These are phyloP conservation scores for Phytophthora boehmeriae DNA, from an alignment of 352 stramenopile genomes.

Conservation along the genomic window DNA sequence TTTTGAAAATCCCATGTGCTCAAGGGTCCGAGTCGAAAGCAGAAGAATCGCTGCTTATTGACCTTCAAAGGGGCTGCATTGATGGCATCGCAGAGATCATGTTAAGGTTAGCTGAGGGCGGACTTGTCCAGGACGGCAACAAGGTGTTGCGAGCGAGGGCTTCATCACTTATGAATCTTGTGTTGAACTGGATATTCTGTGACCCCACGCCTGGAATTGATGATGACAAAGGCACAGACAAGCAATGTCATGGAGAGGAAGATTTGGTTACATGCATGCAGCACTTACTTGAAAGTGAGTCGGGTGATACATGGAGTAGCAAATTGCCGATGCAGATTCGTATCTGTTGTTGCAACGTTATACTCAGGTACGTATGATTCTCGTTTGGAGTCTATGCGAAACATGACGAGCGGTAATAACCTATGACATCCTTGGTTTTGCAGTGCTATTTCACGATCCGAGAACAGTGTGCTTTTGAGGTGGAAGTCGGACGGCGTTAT, in stretches of 20 bases:
- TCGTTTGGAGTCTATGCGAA: not conserved
- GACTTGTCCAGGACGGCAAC: not conserved
- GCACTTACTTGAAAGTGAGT: slow-evolving; percentile 19
- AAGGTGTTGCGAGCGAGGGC: slow-evolving; percentile 1
- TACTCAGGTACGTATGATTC: slow-evolving; percentile 53
- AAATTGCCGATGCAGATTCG: slow-evolving; percentile 48
- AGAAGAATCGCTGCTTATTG: slow-evolving; percentile 46
- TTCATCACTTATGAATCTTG: slow-evolving; percentile 33
- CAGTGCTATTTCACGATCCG: slow-evolving; percentile 35
- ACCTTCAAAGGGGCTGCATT: slow-evolving; percentile 76
- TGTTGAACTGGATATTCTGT: slow-evolving; percentile 46
- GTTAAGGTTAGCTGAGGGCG: slow-evolving; percentile 16
- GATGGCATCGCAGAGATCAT: slow-evolving; percentile 69
- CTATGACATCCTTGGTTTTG: too few species aligned
- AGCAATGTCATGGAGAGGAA: slow-evolving; percentile 1
- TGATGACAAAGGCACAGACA: not conserved
- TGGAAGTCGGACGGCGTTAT: slow-evolving; percentile 36
- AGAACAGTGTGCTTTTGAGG: slow-evolving; percentile 19
- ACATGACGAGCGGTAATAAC: too few species aligned
- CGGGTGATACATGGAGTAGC: slow-evolving; percentile 9
- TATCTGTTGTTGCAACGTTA: slow-evolving; percentile 69
- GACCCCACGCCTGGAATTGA: not conserved
- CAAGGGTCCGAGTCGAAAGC: slow-evolving; percentile 11
- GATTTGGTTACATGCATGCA: slow-evolving; percentile 17
- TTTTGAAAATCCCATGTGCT: slow-evolving; percentile 49